Evolutionary conservation across 441 rosid genomes (phyloP).

Genomic region (California macrophylla): DNA sequence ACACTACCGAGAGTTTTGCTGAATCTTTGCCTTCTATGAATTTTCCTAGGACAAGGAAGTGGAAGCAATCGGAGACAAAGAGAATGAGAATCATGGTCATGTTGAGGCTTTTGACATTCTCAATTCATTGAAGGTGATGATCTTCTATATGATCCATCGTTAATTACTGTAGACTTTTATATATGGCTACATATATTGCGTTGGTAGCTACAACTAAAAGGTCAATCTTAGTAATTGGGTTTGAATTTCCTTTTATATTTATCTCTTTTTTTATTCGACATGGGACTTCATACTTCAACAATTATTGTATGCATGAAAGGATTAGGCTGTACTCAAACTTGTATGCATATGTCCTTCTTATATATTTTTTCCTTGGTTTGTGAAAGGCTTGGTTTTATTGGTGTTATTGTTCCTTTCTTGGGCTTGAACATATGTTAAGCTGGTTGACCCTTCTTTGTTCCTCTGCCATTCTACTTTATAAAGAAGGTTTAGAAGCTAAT

Average conservation of each 20-base stretch:
- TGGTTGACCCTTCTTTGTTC: background rate
- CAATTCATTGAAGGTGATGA: conserved; percentile 52
- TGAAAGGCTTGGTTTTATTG: background rate
- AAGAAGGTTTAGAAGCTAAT: background rate
- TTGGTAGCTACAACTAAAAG: background rate
- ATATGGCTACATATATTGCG: background rate
- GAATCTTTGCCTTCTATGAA: conserved; percentile 16
- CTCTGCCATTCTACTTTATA: background rate
- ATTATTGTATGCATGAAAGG: background rate
- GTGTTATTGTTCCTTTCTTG: background rate
- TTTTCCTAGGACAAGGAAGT: conserved; percentile 60
- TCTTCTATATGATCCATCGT: background rate
- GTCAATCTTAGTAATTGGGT: background rate
- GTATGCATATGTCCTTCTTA: conserved; percentile 3
- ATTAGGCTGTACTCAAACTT: background rate
- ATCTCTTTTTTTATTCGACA: background rate
- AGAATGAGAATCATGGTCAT: conserved; percentile 32
- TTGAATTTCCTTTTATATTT: background rate
- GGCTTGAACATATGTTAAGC: background rate
- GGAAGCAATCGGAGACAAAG: conserved; percentile 40
- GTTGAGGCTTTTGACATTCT: conserved; percentile 46
- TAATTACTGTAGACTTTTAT: conserved; percentile 1
- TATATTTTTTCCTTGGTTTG: background rate
- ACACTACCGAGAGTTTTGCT: background rate
- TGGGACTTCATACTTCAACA: background rate